Percentiles rank a stretch among this genome's conserved stretches.
Conservation (phyloP, 2,329 filamentous ascomycete genomes). For the Exophiala viscosa region DNA sequence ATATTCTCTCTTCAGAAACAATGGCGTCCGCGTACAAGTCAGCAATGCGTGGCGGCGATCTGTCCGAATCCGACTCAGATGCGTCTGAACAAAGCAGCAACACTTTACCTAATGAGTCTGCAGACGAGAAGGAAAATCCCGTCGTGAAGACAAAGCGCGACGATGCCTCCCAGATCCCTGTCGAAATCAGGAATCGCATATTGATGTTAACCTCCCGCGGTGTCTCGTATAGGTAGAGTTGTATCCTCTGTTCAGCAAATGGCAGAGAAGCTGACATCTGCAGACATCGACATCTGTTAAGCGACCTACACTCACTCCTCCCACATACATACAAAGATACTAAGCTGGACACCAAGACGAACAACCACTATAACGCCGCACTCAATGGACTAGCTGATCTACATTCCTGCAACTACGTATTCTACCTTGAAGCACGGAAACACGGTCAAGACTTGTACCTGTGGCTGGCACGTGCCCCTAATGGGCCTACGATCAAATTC, state of each 20-base stretch:
- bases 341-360: constrained; percentile 92
- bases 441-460: constrained; percentile 84
- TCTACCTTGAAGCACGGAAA: constrained; percentile 95
- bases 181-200: constrained; percentile 56
- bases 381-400: constrained; percentile 73
- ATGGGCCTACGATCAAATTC: constrained; percentile 66
- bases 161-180: constrained; percentile 17
- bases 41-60: constrained; percentile 32
- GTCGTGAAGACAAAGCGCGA: constrained; percentile 53
- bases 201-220: constrained; percentile 89
- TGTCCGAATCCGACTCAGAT: constrained; percentile 27
- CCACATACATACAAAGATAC: constrained; percentile 91
- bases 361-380: constrained; percentile 59
- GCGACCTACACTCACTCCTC: constrained; percentile 81
- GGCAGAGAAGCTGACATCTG: constrained; percentile 9
- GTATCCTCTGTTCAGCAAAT: not conserved
- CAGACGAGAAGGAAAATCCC: constrained; percentile 46
- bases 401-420: constrained; percentile 89
- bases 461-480: constrained; percentile 88
- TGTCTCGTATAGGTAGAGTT: constrained; percentile 72
- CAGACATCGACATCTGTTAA: constrained; percentile 88
- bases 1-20: constrained; percentile 4
- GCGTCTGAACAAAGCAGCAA: constrained; percentile 34
- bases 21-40: constrained; percentile 59
- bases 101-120: constrained; percentile 34